phyloP scores from a whole-genome alignment of 2,329 filamentous ascomycete species.

The Claviceps sp. region DNA sequence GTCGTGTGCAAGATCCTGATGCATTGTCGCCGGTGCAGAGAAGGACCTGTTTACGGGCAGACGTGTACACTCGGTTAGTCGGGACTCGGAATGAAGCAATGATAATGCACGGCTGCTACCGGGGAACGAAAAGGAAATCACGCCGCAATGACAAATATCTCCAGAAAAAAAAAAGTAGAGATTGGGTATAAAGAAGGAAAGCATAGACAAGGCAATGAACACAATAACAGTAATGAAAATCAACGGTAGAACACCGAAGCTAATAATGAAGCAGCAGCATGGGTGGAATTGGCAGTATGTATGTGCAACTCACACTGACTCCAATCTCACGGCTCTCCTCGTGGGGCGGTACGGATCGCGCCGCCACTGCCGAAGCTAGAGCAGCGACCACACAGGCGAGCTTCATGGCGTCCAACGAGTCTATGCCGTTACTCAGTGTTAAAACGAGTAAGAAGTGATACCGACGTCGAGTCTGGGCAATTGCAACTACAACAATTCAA shows the following conservation, averaged over 20 bases:
- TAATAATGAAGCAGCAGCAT: too few relatives aligned
- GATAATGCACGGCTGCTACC: background rate
- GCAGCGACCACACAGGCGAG: constrained; percentile 10
- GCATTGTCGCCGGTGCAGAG: constrained; percentile 37
- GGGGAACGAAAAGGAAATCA: too few relatives aligned
- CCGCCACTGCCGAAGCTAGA: constrained; percentile 11
- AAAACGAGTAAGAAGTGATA: background rate
- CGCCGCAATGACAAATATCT: too few relatives aligned
- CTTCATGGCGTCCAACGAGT: constrained; percentile 15
- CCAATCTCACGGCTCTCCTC: constrained; percentile 31
- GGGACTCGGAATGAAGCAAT: background rate
- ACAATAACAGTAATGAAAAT: too few relatives aligned
- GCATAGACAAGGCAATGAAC: too few relatives aligned
- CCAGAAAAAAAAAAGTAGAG: too few relatives aligned
- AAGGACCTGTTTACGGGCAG: constrained; percentile 24
- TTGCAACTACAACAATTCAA: too few relatives aligned
- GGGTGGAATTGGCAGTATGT: too few relatives aligned
- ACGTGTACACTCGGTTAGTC: background rate
- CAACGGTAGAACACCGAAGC: too few relatives aligned
- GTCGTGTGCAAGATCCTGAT: constrained; percentile 32
- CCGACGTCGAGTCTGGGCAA: background rate
- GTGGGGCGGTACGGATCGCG: constrained; percentile 16
- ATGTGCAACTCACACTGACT: constrained; percentile 22
- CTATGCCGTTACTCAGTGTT: background rate
- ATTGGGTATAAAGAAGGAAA: too few relatives aligned